Percentiles rank a stretch among this genome's conserved stretches.
Conservation (phyloP, 495 filamentous ascomycete species). For the Alectoria sarmentosa region DNA sequence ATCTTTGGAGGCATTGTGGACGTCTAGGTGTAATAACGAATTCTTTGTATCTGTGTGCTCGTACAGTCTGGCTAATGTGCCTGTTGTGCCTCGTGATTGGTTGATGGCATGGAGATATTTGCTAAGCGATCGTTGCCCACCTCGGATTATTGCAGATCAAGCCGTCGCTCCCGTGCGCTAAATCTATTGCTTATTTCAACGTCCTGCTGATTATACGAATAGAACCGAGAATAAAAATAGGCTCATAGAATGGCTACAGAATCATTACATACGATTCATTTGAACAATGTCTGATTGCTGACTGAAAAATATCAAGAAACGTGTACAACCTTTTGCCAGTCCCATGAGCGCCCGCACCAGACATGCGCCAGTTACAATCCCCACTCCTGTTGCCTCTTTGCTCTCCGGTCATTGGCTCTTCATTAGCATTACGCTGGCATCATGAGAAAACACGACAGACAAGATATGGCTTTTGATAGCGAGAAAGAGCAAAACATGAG, state of each 20-base stretch:
- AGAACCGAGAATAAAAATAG: no score
- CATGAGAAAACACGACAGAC: neutral
- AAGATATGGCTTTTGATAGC: constrained; percentile 15
- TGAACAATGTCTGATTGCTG: neutral
- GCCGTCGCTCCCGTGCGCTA: neutral
- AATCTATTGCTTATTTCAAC: constrained; percentile 4
- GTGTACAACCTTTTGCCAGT: constrained; percentile 11
- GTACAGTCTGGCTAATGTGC: neutral
- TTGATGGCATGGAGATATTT: neutral
- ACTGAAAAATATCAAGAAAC: constrained; percentile 13
- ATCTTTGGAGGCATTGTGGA: constrained; percentile 40
- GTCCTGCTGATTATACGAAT: neutral
- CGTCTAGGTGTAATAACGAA: neutral
- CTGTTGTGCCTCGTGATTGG: neutral
- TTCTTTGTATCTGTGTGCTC: neutral
- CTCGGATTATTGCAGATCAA: neutral
- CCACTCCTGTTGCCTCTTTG: neutral
- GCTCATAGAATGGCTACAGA: no score
- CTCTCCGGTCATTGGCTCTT: neutral
- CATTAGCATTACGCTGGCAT: constrained; percentile 16
- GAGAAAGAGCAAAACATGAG: constrained; percentile 13
- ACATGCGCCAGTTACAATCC: constrained; percentile 1
- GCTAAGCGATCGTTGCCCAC: constrained; percentile 2
- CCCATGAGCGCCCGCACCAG: constrained; percentile 1
- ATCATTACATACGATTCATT: no score